Percentiles rank a stretch among this genome's conserved stretches.
These are phyloP conservation scores for Microcos paniculata DNA, from an alignment of 345 rosid species.

Conservation along the genomic window DNA sequence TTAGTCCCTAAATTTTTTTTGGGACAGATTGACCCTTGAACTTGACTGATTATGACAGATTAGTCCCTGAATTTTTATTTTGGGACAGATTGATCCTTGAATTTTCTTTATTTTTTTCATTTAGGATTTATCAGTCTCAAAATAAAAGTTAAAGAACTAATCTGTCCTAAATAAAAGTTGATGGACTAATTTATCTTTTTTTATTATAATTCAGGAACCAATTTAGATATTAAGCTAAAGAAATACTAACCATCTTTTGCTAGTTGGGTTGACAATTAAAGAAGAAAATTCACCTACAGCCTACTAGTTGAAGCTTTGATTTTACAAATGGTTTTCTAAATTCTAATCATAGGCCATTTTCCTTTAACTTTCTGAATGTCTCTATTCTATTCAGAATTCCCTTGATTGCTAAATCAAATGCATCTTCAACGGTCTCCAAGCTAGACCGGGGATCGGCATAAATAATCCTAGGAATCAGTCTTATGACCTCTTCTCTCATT, in stretches of 20 bases:
- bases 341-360: background rate
- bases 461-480: conserved; percentile 28
- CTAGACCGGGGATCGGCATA: conserved; percentile 14
- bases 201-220: no score
- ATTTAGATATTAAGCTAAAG: no score
- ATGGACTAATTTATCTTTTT: no score
- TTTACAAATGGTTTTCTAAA: background rate
- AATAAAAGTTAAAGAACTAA: no score
- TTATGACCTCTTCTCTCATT: conserved; percentile 24
- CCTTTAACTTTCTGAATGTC: background rate
- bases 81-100: no score
- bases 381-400: conserved; percentile 23
- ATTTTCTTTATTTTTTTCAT: no score
- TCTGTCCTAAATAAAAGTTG: no score
- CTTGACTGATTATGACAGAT: no score
- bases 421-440: conserved; percentile 26
- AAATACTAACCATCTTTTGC: background rate
- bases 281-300: background rate
- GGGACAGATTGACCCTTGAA: no score
- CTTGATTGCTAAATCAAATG: conserved; percentile 31
- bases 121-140: no score
- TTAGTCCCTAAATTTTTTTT: no score
- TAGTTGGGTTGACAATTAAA: background rate
- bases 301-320: background rate
- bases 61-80: no score